Base-by-base conservation (phyloP, 495 filamentous ascomycete genomes). In the Penicillium lividum region DNA sequence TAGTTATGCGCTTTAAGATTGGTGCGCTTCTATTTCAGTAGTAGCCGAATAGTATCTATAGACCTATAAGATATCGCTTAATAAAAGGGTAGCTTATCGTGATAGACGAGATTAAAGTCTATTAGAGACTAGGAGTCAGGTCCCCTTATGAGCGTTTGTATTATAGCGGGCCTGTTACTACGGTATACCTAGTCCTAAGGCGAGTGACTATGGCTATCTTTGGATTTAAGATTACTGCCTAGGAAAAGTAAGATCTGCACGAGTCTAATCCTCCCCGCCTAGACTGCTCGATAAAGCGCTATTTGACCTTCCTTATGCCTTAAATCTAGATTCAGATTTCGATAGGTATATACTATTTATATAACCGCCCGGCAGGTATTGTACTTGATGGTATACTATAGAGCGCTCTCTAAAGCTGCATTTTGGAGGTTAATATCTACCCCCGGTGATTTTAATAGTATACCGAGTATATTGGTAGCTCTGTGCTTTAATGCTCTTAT, bases 371-470 rank as follows among this genome's bases (percentile, higher is more conserved):
- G 22, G 31, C 13, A 43, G 13, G n/a, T 58, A 25, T 33, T 25
- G 28, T 62, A 58, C 30, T 36, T 34, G 15, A 58, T 51, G 6
- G 53, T 29, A 62, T 62, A 62, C 54, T 22, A 62, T 38, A 62
- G 34, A 5, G 51, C 56, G 33, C 30, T 58, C 25, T 58, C 29
- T 11, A 45, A 40, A 18, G 40, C 31, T 54, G 40, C 16, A 31
- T 56, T 58, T 15, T 62, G 25, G 16, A 62, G 42, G 11, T 55
- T 54, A 25, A 55, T 49, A 7, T 58, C 47, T 54, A 62, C 40
- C 9, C 38, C 34, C 13, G 15, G 28, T 11, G 29, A n/a, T 40
- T 49, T 34, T 6, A 58, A 43, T n/a, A 62, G 38, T 6, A 62
- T 27, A 4, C 40, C 13, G 16, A 28, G 22, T 25, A 58, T 18